Conservation (phyloP, 768 basidiomycete genomes). For the Stropharia rugosoannulata region DNA sequence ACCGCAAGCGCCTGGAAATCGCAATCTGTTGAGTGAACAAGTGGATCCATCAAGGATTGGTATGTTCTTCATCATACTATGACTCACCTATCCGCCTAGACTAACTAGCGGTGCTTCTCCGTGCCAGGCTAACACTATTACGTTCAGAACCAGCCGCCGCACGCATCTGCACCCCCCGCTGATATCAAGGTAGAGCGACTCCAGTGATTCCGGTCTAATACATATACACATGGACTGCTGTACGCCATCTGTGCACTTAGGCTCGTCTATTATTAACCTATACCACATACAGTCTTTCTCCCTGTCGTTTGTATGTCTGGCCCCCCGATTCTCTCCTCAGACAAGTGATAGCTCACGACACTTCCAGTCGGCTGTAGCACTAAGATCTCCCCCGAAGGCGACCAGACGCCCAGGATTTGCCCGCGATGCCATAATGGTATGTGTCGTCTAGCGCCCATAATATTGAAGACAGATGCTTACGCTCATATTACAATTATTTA, state of each 20-base stretch:
- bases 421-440: slow-evolving; percentile 57
- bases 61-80: too few relatives aligned
- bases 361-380: slow-evolving; percentile 59
- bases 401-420: slow-evolving; percentile 54
- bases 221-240: slow-evolving; percentile 13
- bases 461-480: background rate
- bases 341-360: background rate
- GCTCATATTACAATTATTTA: slow-evolving; percentile 7
- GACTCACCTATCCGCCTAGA: too few relatives aligned
- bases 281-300: slow-evolving; percentile 18
- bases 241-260: background rate
- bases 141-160: background rate
- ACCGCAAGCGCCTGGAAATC: background rate
- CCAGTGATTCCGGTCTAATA: background rate
- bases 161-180: background rate
- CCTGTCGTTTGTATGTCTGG: slow-evolving; percentile 21
- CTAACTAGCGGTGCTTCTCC: background rate
- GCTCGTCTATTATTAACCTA: background rate
- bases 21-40: background rate
- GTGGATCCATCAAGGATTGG: background rate
- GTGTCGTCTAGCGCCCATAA: background rate
- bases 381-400: slow-evolving; percentile 51
- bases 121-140: background rate
- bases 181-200: background rate
- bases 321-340: background rate